These are phyloP conservation scores for Luffa acutangula DNA, from an alignment of 306 rosid species.

Conservation along the genomic window DNA sequence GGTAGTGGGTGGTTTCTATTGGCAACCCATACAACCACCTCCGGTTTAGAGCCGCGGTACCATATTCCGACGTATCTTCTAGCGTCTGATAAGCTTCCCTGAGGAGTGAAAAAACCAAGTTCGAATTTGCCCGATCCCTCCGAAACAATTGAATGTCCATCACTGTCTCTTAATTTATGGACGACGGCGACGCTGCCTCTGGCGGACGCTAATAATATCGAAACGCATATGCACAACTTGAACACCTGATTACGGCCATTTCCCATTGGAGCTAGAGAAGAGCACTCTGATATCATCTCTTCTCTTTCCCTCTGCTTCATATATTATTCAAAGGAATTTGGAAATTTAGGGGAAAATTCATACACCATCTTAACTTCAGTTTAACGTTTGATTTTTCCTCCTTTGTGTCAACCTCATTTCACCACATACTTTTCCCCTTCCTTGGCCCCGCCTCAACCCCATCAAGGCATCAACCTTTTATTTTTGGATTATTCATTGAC, in stretches of 20 bases:
- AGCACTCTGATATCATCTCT: too few relatives aligned
- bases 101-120: conserved; percentile 29
- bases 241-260: not conserved
- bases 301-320: too few relatives aligned
- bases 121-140: conserved; percentile 1
- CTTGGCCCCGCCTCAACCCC: too few relatives aligned
- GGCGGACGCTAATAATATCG: conserved; percentile 5
- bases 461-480: too few relatives aligned
- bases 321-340: too few relatives aligned
- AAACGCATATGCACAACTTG: not conserved
- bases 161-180: not conserved
- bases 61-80: conserved; percentile 31
- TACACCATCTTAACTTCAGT: too few relatives aligned
- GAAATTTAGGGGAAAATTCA: too few relatives aligned
- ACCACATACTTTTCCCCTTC: too few relatives aligned
- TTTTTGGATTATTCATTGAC: too few relatives aligned
- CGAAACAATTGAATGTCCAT: conserved; percentile 22
- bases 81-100: not conserved
- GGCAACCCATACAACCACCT: conserved; percentile 38
- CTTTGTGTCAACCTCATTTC: too few relatives aligned
- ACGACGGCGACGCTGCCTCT: not conserved
- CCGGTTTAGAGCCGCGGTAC: not conserved
- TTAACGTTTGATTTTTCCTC: too few relatives aligned
- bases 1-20: conserved; percentile 8
- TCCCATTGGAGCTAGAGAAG: too few relatives aligned